Evolutionary conservation across 129 eudicot genomes (phyloP).

Genomic region (Smallanthus sonchifolius): DNA sequence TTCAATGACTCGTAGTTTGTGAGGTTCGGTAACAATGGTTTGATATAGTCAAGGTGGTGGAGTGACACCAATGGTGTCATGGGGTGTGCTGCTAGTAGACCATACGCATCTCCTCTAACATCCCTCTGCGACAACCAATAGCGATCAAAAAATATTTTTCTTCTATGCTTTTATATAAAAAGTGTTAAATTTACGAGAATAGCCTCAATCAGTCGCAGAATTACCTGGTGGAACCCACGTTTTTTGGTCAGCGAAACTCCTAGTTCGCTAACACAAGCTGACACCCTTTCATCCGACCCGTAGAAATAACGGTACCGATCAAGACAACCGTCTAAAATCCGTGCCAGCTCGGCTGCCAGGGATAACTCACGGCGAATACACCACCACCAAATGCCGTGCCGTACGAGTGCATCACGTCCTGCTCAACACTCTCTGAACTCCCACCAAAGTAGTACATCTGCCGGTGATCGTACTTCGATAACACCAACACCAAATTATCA

Average conservation of each 20-base stretch:
- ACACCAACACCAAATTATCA: constrained; percentile 62
- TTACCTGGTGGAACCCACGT: constrained; percentile 94
- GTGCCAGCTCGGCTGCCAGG: constrained; percentile 57
- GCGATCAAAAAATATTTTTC: no score
- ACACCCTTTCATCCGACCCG: constrained; percentile 91
- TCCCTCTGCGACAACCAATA: constrained; percentile 45
- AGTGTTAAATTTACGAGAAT: background rate
- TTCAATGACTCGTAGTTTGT: constrained; percentile 45
- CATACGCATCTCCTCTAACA: constrained; percentile 67
- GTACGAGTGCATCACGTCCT: constrained; percentile 73
- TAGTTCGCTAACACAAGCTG: constrained; percentile 78
- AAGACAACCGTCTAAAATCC: constrained; percentile 68
- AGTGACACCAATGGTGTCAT: constrained; percentile 69
- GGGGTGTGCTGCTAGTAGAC: constrained; percentile 83
- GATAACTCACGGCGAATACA: constrained; percentile 81
- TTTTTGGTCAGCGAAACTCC: constrained; percentile 70
- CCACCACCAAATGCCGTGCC: constrained; percentile 96
- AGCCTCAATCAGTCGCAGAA: background rate
- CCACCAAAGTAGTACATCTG: constrained; percentile 76
- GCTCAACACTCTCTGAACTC: constrained; percentile 88
- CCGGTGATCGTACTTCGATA: constrained; percentile 61
- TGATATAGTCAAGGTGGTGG: constrained; percentile 69
- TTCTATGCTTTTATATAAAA: no score
- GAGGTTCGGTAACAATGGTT: constrained; percentile 50
- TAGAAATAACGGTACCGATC: constrained; percentile 61